Evolutionary conservation across 768 basidiomycete species (phyloP), one percentile per base, ranked within the genome.

Genomic region (Kwoniella sp.): DNA sequence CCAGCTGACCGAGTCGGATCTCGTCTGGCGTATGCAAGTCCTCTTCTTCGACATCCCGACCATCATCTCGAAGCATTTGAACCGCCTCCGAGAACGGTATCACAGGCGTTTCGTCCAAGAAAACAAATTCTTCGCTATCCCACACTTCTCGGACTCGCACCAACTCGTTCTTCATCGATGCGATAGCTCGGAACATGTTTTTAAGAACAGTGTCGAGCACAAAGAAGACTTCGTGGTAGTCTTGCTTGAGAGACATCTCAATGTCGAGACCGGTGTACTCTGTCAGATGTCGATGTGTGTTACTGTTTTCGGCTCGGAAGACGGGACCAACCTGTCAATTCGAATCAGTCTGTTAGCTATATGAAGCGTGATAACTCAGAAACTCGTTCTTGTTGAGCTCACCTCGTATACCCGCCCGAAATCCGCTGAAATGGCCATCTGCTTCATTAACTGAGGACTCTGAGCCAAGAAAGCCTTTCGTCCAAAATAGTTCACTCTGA

Each of bases 191-290:
- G 85, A 98, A 96, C 73, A 97, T 89, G 74, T 84, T 82, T 71
- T 90, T 83, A 76, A 97, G 86, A 77, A 96, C 84, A 47, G 84
- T 84, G 77, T 95, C 92, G 59, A 98, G 85, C 27, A 92, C 80
- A 70, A 92, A 89, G 83, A 96, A 85, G 27, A 91, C 91, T 81
- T 98, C 94, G 80, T 97, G 92, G 74, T 97, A 97, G 77, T 95
- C 91, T 77, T 94, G 91, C 77, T 95, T 90, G 65, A 98, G 90
- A 1, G 87, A 84, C 92, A 97, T 96, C 81, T 98, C 94, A 69
- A 98, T 84, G 88, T 98, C 94, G 66, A 98, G 87, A 15, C 94
- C 95, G 66, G 92, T 90, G 81, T 95, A 98, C 80, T 98, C 94
- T 12, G 95, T 97, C 80, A 98, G 83, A 82, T 98, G 94, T 40